These are phyloP conservation scores for Epichloe coenophiala DNA, from an alignment of 2,329 filamentous ascomycete species.

Conservation along the genomic window DNA sequence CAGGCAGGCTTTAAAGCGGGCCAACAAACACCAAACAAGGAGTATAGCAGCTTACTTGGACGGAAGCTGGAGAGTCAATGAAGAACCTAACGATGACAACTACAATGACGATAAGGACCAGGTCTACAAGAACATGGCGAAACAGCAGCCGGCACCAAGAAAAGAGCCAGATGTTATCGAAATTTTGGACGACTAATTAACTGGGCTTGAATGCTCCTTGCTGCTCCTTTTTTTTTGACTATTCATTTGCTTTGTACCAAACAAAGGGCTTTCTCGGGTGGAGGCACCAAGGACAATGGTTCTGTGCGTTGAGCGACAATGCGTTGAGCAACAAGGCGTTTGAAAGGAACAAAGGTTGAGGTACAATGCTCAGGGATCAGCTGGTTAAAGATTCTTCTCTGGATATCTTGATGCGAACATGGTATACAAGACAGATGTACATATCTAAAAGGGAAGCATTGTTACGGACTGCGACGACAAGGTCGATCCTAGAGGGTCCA, in stretches of 20 bases:
- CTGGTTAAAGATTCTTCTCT: not conserved
- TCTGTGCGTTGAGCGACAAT: not conserved
- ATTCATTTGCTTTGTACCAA: not conserved
- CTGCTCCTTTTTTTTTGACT: not conserved
- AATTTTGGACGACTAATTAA: conserved; percentile 13
- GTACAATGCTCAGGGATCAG: too few species aligned
- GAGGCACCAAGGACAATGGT: not conserved
- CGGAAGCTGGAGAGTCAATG: conserved; percentile 20
- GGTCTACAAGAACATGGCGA: not conserved
- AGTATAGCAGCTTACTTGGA: conserved; percentile 16
- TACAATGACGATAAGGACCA: conserved; percentile 5
- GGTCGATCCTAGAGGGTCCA: too few species aligned
- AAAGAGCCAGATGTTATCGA: conserved; percentile 12
- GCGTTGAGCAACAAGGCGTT: too few species aligned
- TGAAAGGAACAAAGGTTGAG: not conserved
- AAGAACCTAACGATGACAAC: conserved; percentile 16
- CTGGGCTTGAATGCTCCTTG: not conserved
- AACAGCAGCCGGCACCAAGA: not conserved
- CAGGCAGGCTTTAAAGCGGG: conserved; percentile 31
- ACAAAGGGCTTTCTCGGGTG: not conserved
- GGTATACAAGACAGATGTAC: not conserved
- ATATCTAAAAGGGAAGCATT: not conserved
- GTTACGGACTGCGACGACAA: not conserved
- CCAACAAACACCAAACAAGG: conserved; percentile 13
- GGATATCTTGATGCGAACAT: not conserved